Conservation (phyloP, 805 yeast species). For the Phaffomyces opuntiae region DNA sequence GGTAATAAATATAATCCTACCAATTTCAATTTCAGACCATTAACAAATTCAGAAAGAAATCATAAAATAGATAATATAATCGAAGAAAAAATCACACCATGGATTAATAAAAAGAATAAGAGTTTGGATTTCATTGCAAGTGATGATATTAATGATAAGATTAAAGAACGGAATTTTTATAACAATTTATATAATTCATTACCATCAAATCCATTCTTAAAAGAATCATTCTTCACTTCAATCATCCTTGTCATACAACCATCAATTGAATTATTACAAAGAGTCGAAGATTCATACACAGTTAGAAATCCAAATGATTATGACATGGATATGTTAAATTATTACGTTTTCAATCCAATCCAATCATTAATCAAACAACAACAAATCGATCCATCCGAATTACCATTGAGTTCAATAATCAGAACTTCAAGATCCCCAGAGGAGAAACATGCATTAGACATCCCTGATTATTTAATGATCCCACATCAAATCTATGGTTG, state of each 20-base stretch:
- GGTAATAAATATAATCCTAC: neutral
- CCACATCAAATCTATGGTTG: conserved; percentile 47
- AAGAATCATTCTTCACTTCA: conserved; percentile 28
- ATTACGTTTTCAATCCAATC: conserved; percentile 27
- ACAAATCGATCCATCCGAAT: neutral
- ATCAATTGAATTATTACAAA: conserved; percentile 18
- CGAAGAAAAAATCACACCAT: conserved; percentile 2
- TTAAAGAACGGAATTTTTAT: conserved; percentile 9
- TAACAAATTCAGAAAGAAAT: conserved; percentile 1
- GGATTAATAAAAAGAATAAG: neutral
- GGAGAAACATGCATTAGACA: conserved; percentile 1
- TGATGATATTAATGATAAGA: neutral
- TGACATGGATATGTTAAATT: conserved; percentile 49
- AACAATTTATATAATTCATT: conserved; percentile 30
- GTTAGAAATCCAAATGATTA: conserved; percentile 30
- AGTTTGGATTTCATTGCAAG: no score
- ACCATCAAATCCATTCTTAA: conserved; percentile 27
- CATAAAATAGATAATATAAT: neutral
- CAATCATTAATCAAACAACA: conserved; percentile 13
- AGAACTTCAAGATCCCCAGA: neutral
- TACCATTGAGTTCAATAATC: conserved; percentile 16
- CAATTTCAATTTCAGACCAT: neutral
- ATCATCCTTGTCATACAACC: conserved; percentile 58
- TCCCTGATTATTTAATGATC: conserved; percentile 30
- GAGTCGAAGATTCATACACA: conserved; percentile 17